phyloP scores from a whole-genome alignment of 192 early-diverging fungal genomes.

The Coemansia sp. region DNA sequence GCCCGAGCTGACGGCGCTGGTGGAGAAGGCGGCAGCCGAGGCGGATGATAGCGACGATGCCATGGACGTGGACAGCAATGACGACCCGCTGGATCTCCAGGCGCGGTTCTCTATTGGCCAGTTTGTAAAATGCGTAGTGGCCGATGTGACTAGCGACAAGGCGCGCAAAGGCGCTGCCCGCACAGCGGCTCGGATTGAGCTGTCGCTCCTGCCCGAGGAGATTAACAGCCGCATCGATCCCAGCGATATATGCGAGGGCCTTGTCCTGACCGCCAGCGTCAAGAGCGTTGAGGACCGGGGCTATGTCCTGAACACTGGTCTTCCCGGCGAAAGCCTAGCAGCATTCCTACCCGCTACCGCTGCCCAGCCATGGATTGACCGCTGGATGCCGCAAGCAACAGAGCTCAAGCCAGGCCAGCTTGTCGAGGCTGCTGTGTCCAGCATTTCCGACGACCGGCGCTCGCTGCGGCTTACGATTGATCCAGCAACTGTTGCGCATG shows the following conservation, averaged over 20 bases:
- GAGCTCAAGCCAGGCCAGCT: constrained; percentile 70
- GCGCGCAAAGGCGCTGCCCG: constrained; percentile 10
- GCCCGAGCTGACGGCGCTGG: constrained; percentile 57
- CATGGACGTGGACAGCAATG: constrained; percentile 28
- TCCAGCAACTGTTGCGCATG: constrained; percentile 52
- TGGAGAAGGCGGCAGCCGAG: constrained; percentile 61
- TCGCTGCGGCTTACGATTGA: constrained; percentile 64
- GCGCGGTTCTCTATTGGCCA: constrained; percentile 77
- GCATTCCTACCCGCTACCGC: constrained; percentile 72
- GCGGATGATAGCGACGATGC: constrained; percentile 52
- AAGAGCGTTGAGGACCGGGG: constrained; percentile 90
- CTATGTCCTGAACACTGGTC: constrained; percentile 73
- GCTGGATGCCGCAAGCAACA: constrained; percentile 51
- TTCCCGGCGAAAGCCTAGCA: constrained; percentile 50
- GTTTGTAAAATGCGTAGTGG: constrained; percentile 68
- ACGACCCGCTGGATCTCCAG: constrained; percentile 61
- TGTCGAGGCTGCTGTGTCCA: constrained; percentile 59
- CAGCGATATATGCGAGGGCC: constrained; percentile 64
- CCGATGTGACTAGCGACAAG: constrained; percentile 49
- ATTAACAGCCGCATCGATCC: constrained; percentile 66
- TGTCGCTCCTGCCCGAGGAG: constrained; percentile 70
- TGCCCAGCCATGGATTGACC: constrained; percentile 57
- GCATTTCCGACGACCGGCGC: constrained; percentile 56
- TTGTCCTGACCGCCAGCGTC: constrained; percentile 64
- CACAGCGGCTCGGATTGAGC: constrained; percentile 51